Base-by-base conservation (phyloP, 2,329 filamentous ascomycete genomes). In the Aquanectria penicillioides region DNA sequence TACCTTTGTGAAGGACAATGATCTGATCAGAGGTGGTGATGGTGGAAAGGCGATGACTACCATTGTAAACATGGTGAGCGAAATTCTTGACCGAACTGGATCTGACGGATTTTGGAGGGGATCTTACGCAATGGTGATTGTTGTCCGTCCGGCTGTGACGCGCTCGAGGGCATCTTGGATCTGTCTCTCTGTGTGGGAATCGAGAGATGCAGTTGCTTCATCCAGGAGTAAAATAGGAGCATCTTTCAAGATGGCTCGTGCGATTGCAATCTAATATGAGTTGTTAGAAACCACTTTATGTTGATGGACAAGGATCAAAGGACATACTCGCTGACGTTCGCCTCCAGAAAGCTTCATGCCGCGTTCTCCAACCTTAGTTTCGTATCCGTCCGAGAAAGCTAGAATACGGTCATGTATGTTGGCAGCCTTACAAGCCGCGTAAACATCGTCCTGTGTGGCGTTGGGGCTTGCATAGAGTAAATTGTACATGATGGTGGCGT, bases 141-240 rank as follows among this genome's bases (percentile, higher is more conserved):
- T 85, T 0, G 82, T 85, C 31, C 82, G 76, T 3, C 81, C 81
- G 5, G 74, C 72, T 13, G 78, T 81, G 6, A 84, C 75, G 22
- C 74, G 76, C 60, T 78, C 76, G 20, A 84, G 80, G 6, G 82
- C 82, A 46, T 81, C 77, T 67, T 87, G 85, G 31, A 88, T 87
- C 51, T 82, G 78, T 28, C 81, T 79, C 67, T 88, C 85, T 1
- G 84, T 87, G 22, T 85, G 81, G 0, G 86, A 85, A 50, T 90
- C 85, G 18, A 92, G 82, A 3, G 89, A 88, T 1, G 87, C 89
- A 4, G 90, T 91, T 0, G 89, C 86, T 72, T 92, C 89, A 65
- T 92, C 89, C 0, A 92, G 79, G 57, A 92, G 82, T 22, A 92
- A 81, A 51, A 92, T 86, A 48, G 87, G 87, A 0, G 89, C 86